Percentiles rank a stretch among this genome's conserved stretches.
phyloP scores from a whole-genome alignment of 148 eudicot genomes.

The Oxyria digyna region DNA sequence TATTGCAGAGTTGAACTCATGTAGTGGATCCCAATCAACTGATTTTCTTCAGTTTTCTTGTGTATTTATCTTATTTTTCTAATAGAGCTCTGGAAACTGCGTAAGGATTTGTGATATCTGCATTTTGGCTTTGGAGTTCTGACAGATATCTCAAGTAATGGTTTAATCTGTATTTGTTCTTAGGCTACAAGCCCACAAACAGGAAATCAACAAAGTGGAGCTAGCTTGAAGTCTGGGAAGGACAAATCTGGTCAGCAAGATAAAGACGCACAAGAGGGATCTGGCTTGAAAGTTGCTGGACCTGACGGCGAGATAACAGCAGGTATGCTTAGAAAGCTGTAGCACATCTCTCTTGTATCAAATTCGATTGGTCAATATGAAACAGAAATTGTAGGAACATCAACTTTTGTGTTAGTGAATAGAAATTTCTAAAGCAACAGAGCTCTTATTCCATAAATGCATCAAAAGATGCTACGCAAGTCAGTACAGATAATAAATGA shows the following conservation, averaged over 20 bases:
- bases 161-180: background rate
- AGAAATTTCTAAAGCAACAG: background rate
- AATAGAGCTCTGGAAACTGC: background rate
- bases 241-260: conserved; percentile 66
- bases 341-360: background rate
- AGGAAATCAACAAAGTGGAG: conserved; percentile 61
- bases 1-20: background rate
- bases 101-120: background rate
- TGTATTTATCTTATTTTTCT: background rate
- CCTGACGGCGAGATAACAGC: conserved; percentile 94
- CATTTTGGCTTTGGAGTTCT: background rate
- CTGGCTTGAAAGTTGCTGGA: conserved; percentile 80
- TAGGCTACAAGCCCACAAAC: conserved; percentile 96
- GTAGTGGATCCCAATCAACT: background rate
- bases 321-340: conserved; percentile 27
- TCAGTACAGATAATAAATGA: background rate
- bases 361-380: background rate
- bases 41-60: background rate
- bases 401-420: background rate
- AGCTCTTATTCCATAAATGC: background rate
- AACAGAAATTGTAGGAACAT: background rate
- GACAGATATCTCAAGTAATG: background rate
- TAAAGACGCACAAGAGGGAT: conserved; percentile 69
- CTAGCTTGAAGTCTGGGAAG: conserved; percentile 80
- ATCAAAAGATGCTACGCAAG: background rate